phyloP scores from a whole-genome alignment of 345 rosid genomes.

The Iberis pinnata region DNA sequence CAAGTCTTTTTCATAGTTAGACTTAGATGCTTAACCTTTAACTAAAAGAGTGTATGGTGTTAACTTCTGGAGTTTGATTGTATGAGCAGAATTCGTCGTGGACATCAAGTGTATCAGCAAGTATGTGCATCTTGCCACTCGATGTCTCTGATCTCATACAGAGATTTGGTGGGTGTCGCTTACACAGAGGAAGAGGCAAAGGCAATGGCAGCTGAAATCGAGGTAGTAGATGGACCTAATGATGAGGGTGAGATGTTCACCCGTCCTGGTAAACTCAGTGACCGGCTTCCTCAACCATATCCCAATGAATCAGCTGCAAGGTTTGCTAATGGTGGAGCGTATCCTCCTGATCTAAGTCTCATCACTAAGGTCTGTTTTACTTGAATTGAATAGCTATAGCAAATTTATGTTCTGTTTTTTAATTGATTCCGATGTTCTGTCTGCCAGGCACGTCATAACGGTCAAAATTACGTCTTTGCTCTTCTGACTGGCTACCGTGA shows the following conservation, averaged over 20 bases:
- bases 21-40: no score
- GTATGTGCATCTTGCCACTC: slow-evolving; percentile 99
- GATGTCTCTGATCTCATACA: slow-evolving; percentile 86
- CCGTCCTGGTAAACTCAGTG: slow-evolving; percentile 98
- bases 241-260: slow-evolving; percentile 99
- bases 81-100: slow-evolving; percentile 87
- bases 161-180: slow-evolving; percentile 96
- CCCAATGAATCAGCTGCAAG: slow-evolving; percentile 94
- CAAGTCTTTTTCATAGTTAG: no score
- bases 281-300: slow-evolving; percentile 92
- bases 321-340: slow-evolving; percentile 99
- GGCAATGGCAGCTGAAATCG: slow-evolving; percentile 99
- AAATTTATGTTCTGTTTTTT: slow-evolving; percentile 2
- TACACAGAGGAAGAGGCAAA: slow-evolving; percentile 96
- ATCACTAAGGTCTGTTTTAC: slow-evolving; percentile 71
- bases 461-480: slow-evolving; percentile 93
- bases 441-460: slow-evolving; percentile 95
- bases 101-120: slow-evolving; percentile 95
- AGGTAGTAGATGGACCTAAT: slow-evolving; percentile 96
- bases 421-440: slow-evolving; percentile 2
- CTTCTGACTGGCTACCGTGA: slow-evolving; percentile 97
- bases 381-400: slow-evolving; percentile 4
- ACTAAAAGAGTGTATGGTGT: background rate
- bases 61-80: slow-evolving; percentile 20
- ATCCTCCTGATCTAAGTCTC: slow-evolving; percentile 99